Evolutionary conservation across 306 rosid species (phyloP).

Genomic region (Cajanus cajan): DNA sequence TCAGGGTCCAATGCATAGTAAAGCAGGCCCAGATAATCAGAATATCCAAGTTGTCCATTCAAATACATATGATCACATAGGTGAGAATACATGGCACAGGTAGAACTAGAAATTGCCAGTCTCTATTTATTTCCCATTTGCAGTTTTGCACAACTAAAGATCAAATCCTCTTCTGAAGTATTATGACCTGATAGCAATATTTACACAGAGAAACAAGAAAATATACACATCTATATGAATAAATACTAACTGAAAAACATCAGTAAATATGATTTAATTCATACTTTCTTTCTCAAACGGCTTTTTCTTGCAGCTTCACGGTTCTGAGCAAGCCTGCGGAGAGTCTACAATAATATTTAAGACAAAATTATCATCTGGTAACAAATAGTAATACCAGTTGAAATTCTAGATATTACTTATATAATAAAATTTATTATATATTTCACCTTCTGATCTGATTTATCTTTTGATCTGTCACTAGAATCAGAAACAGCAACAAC

Average conservation of each 20-base stretch:
- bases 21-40: background rate
- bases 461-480: conserved; percentile 84
- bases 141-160: background rate
- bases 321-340: conserved; percentile 88
- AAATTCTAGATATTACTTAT: background rate
- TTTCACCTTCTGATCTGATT: conserved; percentile 82
- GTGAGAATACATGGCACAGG: background rate
- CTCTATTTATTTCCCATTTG: no score
- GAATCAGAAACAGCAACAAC: conserved; percentile 58
- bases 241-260: background rate
- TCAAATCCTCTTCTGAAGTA: background rate
- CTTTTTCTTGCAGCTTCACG: conserved; percentile 96
- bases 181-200: background rate
- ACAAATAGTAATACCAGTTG: background rate
- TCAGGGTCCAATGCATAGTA: background rate
- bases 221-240: background rate
- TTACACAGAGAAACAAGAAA: background rate
- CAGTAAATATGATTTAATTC: background rate
- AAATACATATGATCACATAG: background rate
- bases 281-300: conserved; percentile 80
- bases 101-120: no score
- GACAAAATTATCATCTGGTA: conserved; percentile 17
- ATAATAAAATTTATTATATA: background rate
- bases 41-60: background rate
- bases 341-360: conserved; percentile 53